A percentile compares a stretch with the other conserved stretches of the same genome.
phyloP scores from a whole-genome alignment of 441 rosid species.

The Adansonia rubrostipa region DNA sequence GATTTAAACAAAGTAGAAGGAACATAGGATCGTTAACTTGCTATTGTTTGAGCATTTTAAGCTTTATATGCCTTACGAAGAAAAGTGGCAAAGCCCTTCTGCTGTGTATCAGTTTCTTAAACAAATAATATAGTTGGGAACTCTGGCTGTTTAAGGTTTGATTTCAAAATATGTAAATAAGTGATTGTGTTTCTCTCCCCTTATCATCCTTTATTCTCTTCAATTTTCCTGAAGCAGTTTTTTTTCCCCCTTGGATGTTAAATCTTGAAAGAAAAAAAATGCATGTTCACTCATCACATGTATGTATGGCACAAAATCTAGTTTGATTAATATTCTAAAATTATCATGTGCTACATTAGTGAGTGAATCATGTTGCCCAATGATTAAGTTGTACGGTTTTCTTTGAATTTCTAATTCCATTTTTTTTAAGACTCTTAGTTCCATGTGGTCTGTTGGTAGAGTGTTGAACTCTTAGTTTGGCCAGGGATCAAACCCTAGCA shows the following conservation, averaged over 20 bases:
- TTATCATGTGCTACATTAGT: background rate
- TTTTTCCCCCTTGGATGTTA: background rate
- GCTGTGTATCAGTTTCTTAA: background rate
- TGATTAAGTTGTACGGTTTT: background rate
- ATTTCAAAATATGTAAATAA: background rate
- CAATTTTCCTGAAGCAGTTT: background rate
- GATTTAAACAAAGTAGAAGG: background rate
- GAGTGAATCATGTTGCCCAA: background rate
- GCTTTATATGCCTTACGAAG: background rate
- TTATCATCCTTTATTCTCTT: background rate
- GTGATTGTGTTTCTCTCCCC: background rate
- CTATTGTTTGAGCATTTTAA: background rate
- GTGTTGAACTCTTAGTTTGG: too few species aligned
- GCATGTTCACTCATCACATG: background rate
- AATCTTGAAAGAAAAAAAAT: background rate
- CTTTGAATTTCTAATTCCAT: background rate
- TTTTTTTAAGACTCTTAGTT: background rate
- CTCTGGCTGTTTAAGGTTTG: constrained; percentile 4
- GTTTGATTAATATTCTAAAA: background rate
- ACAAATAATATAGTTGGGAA: background rate
- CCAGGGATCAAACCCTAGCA: too few species aligned
- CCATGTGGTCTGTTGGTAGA: too few species aligned
- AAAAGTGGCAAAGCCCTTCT: background rate
- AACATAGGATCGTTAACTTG: too few species aligned
- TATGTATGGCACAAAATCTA: background rate